Conservation (phyloP, 176 grass and related monocot genomes). For the Musa itinerans region DNA sequence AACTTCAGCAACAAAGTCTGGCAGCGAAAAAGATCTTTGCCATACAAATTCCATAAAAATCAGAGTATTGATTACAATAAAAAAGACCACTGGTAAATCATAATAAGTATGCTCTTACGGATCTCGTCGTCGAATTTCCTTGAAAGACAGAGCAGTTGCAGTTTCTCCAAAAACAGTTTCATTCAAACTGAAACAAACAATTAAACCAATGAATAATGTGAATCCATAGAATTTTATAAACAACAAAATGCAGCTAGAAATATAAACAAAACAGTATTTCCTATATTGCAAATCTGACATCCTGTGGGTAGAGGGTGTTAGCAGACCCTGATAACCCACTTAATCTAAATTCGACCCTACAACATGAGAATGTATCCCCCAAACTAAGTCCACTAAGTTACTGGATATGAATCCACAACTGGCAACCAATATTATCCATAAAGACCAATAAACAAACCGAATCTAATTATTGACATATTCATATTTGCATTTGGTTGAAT, state of each 20-base stretch:
- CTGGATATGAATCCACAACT: too few species aligned
- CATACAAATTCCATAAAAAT: conserved; percentile 17
- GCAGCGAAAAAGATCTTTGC: conserved; percentile 73
- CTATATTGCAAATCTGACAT: too few species aligned
- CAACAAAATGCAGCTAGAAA: neutral
- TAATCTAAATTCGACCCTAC: too few species aligned
- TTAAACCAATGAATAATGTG: neutral
- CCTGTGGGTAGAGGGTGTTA: too few species aligned
- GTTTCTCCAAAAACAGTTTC: conserved; percentile 94
- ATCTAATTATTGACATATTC: too few species aligned
- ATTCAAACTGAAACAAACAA: conserved; percentile 54
- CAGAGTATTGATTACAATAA: conserved; percentile 11
- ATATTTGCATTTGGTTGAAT: too few species aligned
- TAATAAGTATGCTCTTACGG: conserved; percentile 57
- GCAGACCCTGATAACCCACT: too few species aligned
- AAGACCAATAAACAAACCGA: too few species aligned
- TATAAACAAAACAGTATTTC: neutral
- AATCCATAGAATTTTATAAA: conserved; percentile 14
- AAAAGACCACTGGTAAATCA: conserved; percentile 19
- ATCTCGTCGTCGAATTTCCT: conserved; percentile 75
- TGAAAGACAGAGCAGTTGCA: conserved; percentile 70
- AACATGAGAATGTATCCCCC: too few species aligned
- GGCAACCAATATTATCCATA: too few species aligned
- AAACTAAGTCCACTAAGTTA: too few species aligned
- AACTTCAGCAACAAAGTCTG: conserved; percentile 81